These are phyloP conservation scores for Solanum virginianum DNA, from an alignment of 257 asterid species.

Conservation along the genomic window DNA sequence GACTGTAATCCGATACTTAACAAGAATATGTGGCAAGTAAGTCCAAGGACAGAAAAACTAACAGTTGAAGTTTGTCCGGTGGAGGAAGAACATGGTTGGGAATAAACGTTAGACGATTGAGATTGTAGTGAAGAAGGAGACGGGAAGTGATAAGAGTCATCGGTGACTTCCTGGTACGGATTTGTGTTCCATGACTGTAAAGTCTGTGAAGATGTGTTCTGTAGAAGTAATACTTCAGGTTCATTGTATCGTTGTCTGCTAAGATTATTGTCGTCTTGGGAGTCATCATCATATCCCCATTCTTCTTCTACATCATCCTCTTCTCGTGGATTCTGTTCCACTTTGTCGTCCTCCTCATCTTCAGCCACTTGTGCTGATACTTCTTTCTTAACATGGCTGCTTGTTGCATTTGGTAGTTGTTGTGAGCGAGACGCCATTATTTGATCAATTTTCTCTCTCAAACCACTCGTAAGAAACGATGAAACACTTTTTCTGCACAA, in stretches of 20 bases:
- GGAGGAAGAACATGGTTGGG: constrained; percentile 20
- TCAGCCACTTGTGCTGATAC: background rate
- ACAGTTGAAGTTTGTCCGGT: constrained; percentile 38
- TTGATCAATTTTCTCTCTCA: constrained; percentile 53
- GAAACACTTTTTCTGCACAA: constrained; percentile 67
- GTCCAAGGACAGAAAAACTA: constrained; percentile 13
- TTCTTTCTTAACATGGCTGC: background rate
- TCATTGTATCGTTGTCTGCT: constrained; percentile 18
- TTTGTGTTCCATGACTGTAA: constrained; percentile 27
- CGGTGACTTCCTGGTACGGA: constrained; percentile 21
- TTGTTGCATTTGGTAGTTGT: constrained; percentile 4
- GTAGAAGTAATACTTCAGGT: constrained; percentile 20
- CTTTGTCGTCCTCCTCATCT: background rate
- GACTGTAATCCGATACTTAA: background rate
- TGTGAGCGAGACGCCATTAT: constrained; percentile 50
- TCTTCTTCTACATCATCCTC: background rate
- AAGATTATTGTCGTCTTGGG: constrained; percentile 27
- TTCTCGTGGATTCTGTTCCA: background rate
- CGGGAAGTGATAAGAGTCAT: constrained; percentile 26
- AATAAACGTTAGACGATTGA: constrained; percentile 15
- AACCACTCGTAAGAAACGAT: constrained; percentile 46
- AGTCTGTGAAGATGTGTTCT: constrained; percentile 9
- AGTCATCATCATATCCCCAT: constrained; percentile 13
- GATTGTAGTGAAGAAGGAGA: constrained; percentile 39
- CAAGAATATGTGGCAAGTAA: background rate